Base-by-base conservation (phyloP, 805 yeast genomes). In the Candida takata region DNA sequence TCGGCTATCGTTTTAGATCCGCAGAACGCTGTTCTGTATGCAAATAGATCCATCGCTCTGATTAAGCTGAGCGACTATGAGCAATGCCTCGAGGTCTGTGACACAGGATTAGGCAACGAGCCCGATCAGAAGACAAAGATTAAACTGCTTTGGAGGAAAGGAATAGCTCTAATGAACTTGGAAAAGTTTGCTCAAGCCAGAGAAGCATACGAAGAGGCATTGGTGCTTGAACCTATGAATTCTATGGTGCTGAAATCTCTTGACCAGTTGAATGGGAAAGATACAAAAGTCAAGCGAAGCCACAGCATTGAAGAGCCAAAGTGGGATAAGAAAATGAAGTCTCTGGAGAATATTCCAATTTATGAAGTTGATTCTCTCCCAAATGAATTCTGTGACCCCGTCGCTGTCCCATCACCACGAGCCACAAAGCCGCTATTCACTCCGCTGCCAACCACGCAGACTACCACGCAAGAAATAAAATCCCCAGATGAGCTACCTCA, bases 21-120 rank as follows among this genome's bases (percentile, higher is more conserved):
- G 0, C 25, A 44, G 1, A 72, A 75, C 41, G 69, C 87, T 0
- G 67, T 79, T 0, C 59, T 77, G 1, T 77, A 67, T 50, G 71
- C 88, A n/a, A 83, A 83, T 50, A 58, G 81, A 29, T 82, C 92
- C 0, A 75, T 77, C 62, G 66, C 84, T n/a, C 66, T 70, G 42
- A 51, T 80, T 27, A 75, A 77, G 38, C 51, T 76, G 4, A 48
- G 60, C 6, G 67, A 69, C 23, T 77, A 70, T 66, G 47, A 54
- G 3, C 57, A 69, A 13, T 84, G 79, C 3, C 48, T 70, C 4
- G 51, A 55, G 14, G 77, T 72, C 38, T 70, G 83, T 41, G 54
- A 67, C 9, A 47, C 49, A 12, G 88, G 84, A 0, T 54, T 80
- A 12, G 31, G 38, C 1, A 14, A 33, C 5, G 52, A 48, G 5